Evolutionary conservation across 2,329 filamentous ascomycete species (phyloP).

Genomic region (Fusarium abutilonis): DNA sequence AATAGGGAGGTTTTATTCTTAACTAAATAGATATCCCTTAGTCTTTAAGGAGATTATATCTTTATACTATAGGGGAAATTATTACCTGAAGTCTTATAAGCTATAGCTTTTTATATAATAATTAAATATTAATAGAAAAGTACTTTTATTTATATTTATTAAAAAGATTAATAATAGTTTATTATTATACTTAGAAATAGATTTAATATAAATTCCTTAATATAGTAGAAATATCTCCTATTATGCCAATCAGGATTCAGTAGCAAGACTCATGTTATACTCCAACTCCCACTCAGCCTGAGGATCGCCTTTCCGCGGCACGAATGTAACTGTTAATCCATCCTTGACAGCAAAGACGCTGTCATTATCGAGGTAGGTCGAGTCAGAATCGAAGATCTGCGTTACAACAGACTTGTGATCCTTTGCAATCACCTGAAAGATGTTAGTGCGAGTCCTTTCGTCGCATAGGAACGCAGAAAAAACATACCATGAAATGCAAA

Average conservation of each 20-base stretch:
- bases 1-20: too few species aligned
- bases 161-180: too few species aligned
- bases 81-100: too few species aligned
- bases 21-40: too few species aligned
- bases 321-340: conserved; percentile 35
- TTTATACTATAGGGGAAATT: too few species aligned
- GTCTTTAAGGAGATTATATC: too few species aligned
- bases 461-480: fast-evolving
- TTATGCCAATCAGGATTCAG: neutral
- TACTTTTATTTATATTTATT: too few species aligned
- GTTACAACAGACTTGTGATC: conserved; percentile 74
- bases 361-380: conserved; percentile 36
- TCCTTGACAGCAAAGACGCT: conserved; percentile 41
- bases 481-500: conserved; percentile 65
- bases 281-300: conserved; percentile 36
- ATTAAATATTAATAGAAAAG: too few species aligned
- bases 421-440: conserved; percentile 55
- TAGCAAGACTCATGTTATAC: conserved; percentile 25
- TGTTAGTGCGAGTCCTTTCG: neutral
- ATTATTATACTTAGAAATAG: too few species aligned
- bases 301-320: conserved; percentile 37
- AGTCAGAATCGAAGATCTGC: conserved; percentile 66
- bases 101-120: too few species aligned
- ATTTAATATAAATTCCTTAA: neutral
- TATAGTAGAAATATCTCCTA: neutral